These are phyloP conservation scores for Penicillium sp. DNA, from an alignment of 2,329 filamentous ascomycete species.

Conservation along the genomic window DNA sequence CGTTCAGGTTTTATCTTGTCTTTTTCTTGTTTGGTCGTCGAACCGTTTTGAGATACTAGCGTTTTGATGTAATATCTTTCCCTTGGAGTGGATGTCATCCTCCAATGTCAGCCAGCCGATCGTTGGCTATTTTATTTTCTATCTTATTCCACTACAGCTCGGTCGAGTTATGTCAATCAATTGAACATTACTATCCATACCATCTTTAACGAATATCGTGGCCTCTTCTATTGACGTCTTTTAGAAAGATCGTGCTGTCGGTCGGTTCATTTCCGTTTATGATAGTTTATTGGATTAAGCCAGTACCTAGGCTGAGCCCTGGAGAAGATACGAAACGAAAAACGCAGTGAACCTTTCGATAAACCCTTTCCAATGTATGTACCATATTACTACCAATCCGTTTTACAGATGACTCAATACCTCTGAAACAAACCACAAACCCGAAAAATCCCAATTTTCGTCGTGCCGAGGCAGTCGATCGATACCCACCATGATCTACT, in stretches of 20 bases:
- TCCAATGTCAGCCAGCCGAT: background rate
- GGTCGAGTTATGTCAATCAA: background rate
- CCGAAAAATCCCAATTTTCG: background rate
- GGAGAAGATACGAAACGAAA: background rate
- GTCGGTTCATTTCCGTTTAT: background rate
- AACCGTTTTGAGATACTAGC: constrained; percentile 15
- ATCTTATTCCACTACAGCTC: background rate
- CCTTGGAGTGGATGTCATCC: constrained; percentile 2
- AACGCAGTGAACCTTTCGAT: background rate
- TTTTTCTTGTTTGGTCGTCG: constrained; percentile 1
- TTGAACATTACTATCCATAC: background rate
- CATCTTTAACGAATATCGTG: too few relatives aligned
- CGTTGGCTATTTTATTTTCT: background rate
- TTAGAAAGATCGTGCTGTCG: background rate
- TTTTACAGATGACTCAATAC: background rate
- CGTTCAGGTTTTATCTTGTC: background rate
- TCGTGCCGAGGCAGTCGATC: background rate
- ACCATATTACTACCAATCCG: background rate
- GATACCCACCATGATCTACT: constrained; percentile 6
- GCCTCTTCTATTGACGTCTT: background rate
- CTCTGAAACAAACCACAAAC: background rate
- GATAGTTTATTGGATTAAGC: background rate
- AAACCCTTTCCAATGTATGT: too few relatives aligned
- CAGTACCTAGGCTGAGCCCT: too few relatives aligned
- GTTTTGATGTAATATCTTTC: constrained; percentile 21